Percentiles rank a stretch among this genome's conserved stretches.
Conservation (phyloP, 495 filamentous ascomycete species). For the Penicillium odoratum region DNA sequence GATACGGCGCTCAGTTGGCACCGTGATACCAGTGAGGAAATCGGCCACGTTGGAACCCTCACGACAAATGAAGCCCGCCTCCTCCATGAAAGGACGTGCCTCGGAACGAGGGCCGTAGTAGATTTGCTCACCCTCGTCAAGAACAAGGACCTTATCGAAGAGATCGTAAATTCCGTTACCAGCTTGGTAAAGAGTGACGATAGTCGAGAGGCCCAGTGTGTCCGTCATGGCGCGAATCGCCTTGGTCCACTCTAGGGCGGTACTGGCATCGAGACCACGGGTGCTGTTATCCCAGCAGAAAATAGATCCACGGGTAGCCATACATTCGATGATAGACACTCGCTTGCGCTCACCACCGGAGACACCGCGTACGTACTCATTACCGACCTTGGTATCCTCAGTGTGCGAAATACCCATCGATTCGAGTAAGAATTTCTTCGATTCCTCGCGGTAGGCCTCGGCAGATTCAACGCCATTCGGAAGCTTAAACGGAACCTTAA, state of each 20-base stretch:
- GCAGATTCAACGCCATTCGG: constrained; percentile 40
- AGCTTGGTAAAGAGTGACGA: constrained; percentile 61
- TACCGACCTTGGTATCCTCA: constrained; percentile 76
- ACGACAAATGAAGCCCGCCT: constrained; percentile 63
- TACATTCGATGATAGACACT: constrained; percentile 65
- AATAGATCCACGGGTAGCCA: constrained; percentile 60
- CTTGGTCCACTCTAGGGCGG: constrained; percentile 57
- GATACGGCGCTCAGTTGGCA: constrained; percentile 62
- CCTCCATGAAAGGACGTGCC: constrained; percentile 66
- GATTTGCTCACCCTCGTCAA: constrained; percentile 63
- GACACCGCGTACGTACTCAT: constrained; percentile 77
- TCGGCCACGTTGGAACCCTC: constrained; percentile 70
- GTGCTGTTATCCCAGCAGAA: constrained; percentile 66
- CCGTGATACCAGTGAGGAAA: constrained; percentile 70
- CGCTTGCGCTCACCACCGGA: constrained; percentile 81
- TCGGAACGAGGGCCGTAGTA: constrained; percentile 59
- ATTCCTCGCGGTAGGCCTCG: constrained; percentile 48
- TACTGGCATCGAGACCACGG: constrained; percentile 60
- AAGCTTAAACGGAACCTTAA: constrained; percentile 38
- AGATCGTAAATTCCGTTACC: constrained; percentile 63
- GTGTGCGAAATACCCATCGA: constrained; percentile 78
- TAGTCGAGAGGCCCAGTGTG: constrained; percentile 44
- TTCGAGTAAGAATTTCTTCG: constrained; percentile 69
- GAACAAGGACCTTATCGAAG: constrained; percentile 68
- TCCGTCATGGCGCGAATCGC: constrained; percentile 50